Base-by-base conservation (phyloP, 176 grass and related monocot genomes). In the Panicum miliaceum region DNA sequence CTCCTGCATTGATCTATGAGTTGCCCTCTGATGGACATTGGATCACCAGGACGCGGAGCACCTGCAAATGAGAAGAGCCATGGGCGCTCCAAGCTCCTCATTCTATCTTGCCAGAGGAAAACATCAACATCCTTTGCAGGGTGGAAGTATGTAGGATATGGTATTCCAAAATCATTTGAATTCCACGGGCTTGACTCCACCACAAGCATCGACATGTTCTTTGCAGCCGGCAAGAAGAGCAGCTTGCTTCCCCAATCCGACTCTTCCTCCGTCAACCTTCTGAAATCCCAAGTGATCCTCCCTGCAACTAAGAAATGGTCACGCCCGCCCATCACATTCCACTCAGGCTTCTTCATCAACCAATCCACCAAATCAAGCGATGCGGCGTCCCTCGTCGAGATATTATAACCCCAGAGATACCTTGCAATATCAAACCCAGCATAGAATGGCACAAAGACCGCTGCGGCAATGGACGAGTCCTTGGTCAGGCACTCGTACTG, bases 211-310 rank as follows among this genome's bases (percentile, higher is more conserved):
- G 95, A 98, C 95, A 98, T 95, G 64, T 98, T 98, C 81, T 66
- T 94, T 3, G 95, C 95, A 4, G 90, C 92, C 3, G 95, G 95
- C 81, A 95, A 59, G 78, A 98, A 95, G 1, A 98, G 82, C 60
- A 98, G 85, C 73, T 98, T 98, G 86, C 90, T 98, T 8, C 95
- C 95, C 95, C 95, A 98, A 84, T 95, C 95, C 2, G 83, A 74
- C 46, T 98, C 89, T 5, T 82, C 40, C 11, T 98, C 92, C 0
- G 95, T 83, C 74, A 98, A 63, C 20, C 96, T 82, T 71, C 96
- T 93, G 85, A 99, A 99, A 88, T 99, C 96, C 96, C 96, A 99
- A 2, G 96, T 93, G 14, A 99, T 99, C 82, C 96, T 95, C 0
- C 96, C 96, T 0, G 89, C 96, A 4, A 99, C 96, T 53, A 99